These are phyloP conservation scores for Akanthomyces muscarius DNA, from an alignment of 2,329 filamentous ascomycete genomes.

Conservation along the genomic window DNA sequence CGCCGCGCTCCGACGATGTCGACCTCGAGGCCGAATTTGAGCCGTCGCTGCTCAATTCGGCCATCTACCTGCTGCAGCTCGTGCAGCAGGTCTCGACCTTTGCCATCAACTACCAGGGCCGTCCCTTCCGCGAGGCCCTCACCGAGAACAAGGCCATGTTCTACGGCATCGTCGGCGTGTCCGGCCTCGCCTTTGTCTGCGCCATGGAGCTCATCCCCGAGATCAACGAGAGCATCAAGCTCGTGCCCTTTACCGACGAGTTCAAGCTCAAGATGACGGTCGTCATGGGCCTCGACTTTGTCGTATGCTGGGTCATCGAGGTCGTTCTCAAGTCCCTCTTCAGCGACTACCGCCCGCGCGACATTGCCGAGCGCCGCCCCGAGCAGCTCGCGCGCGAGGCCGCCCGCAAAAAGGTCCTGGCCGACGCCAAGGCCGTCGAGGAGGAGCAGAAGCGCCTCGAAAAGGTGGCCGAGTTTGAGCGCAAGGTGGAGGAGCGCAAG, in stretches of 20 bases:
- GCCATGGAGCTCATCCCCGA: slow-evolving; percentile 94
- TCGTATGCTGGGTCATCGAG: slow-evolving; percentile 82
- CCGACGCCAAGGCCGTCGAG: slow-evolving; percentile 44
- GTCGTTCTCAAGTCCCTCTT: slow-evolving; percentile 79
- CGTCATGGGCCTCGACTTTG: slow-evolving; percentile 85
- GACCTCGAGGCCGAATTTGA: slow-evolving; percentile 94
- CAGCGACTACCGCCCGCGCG: slow-evolving; percentile 87
- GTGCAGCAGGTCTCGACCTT: slow-evolving; percentile 99
- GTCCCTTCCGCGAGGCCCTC: slow-evolving; percentile 94
- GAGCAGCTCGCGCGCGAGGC: slow-evolving; percentile 81
- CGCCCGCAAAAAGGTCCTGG: slow-evolving; percentile 60
- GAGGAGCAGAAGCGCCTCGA: slow-evolving; percentile 49
- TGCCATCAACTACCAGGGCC: slow-evolving; percentile 98
- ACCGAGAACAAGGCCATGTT: slow-evolving; percentile 98
- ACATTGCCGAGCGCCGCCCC: slow-evolving; percentile 80
- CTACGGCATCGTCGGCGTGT: slow-evolving; percentile 88
- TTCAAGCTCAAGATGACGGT: slow-evolving; percentile 84
- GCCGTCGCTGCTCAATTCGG: slow-evolving; percentile 91
- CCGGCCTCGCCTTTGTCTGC: slow-evolving; percentile 86
- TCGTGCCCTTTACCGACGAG: slow-evolving; percentile 82
- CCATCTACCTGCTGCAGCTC: slow-evolving; percentile 92
- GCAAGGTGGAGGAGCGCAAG: slow-evolving; percentile 49
- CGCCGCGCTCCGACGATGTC: slow-evolving; percentile 62
- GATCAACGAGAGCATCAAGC: slow-evolving; percentile 86
- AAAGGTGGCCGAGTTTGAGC: slow-evolving; percentile 58